Conservation (phyloP, 345 rosid genomes). For the Gossypium sturtianum region DNA sequence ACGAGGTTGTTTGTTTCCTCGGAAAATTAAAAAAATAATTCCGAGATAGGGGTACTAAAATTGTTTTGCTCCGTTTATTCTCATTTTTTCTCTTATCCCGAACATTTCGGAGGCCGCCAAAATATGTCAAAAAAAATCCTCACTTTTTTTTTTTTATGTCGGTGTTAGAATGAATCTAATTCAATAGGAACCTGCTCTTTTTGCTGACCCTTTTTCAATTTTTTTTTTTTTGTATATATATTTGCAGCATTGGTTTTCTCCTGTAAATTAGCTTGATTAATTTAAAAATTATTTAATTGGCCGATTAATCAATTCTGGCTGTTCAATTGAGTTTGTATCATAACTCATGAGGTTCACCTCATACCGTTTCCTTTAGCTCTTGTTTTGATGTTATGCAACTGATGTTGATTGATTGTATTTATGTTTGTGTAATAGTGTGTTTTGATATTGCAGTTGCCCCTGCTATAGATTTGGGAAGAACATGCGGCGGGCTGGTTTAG, state of each 20-base stretch:
- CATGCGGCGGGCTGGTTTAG: conserved; percentile 82
- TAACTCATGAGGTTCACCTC: background rate
- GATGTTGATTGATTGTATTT: background rate
- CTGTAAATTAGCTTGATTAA: background rate
- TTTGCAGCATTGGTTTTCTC: background rate
- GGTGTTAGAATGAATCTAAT: background rate
- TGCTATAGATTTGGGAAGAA: conserved; percentile 89
- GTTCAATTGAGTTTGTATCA: background rate
- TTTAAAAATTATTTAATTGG: background rate
- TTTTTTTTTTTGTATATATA: background rate
- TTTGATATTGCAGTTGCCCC: conserved; percentile 64
- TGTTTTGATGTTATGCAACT: background rate
- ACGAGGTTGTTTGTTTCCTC: background rate
- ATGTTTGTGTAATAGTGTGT: conserved; percentile 13
- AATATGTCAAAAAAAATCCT: background rate
- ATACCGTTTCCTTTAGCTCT: background rate
- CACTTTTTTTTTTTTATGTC: background rate
- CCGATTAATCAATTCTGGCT: background rate
- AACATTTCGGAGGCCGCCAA: background rate
- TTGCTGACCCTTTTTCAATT: background rate
- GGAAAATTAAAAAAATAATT: background rate
- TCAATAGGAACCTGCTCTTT: background rate
- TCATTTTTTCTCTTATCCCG: background rate
- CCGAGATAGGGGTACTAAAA: background rate
- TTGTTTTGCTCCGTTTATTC: background rate